These are phyloP conservation scores for Pulveroboletus frians DNA, from an alignment of 768 basidiomycete genomes.

Conservation along the genomic window DNA sequence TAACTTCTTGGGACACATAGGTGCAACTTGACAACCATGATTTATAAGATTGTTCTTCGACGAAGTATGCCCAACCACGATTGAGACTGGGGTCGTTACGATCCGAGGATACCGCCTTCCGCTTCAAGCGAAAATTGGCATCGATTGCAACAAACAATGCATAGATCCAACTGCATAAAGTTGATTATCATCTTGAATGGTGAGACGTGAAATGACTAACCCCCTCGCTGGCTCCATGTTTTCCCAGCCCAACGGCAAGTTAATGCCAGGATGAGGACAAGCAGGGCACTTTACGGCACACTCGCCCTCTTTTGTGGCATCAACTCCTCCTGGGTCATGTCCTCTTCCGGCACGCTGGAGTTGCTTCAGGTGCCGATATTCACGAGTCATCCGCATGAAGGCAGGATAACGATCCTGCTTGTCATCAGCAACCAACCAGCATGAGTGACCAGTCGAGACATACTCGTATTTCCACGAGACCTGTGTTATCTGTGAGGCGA, in stretches of 20 bases:
- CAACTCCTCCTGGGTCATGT: neutral
- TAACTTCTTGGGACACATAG: conserved; percentile 13
- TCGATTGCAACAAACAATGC: conserved; percentile 23
- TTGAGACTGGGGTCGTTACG: conserved; percentile 18
- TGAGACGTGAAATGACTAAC: too few relatives aligned
- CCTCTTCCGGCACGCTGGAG: neutral
- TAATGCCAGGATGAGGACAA: conserved; percentile 4
- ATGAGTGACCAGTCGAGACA: too few relatives aligned
- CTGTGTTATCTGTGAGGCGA: too few relatives aligned
- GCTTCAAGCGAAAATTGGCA: conserved; percentile 28
- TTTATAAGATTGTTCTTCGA: conserved; percentile 21
- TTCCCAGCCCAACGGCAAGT: neutral
- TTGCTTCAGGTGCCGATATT: conserved; percentile 2
- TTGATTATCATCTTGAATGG: too few relatives aligned
- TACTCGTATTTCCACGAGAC: too few relatives aligned
- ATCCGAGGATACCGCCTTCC: conserved; percentile 8
- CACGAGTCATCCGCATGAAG: neutral
- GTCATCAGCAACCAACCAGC: too few relatives aligned
- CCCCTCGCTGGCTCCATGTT: too few relatives aligned
- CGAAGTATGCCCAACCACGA: conserved; percentile 21
- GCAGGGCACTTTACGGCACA: conserved; percentile 1
- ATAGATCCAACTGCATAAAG: conserved; percentile 8
- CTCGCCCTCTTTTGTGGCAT: neutral
- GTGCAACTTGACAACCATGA: neutral
- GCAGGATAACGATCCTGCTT: too few relatives aligned